Conservation (phyloP, 192 early-diverging fungal genomes). For the Entomortierella beljakovae region DNA sequence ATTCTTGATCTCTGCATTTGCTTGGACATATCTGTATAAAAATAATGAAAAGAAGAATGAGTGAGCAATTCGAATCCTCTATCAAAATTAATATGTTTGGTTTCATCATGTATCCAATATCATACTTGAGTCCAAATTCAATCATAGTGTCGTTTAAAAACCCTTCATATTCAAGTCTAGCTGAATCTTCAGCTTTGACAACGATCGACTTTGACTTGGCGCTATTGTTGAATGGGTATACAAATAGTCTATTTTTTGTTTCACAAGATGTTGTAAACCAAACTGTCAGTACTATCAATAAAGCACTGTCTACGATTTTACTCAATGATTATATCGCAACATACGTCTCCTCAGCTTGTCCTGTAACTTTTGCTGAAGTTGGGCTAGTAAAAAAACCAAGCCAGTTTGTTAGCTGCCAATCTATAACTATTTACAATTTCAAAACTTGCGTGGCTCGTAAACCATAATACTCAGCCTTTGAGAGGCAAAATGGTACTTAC, state of each 20-base stretch:
- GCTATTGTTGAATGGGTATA: constrained; percentile 26
- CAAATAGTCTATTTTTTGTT: constrained; percentile 31
- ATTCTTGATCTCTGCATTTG: constrained; percentile 48
- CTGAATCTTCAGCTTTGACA: constrained; percentile 71
- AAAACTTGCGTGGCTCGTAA: too few relatives aligned
- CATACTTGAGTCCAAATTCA: constrained; percentile 85
- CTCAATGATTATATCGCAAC: too few relatives aligned
- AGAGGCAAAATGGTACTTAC: constrained; percentile 1
- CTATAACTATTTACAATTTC: too few relatives aligned
- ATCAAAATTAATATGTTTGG: neutral
- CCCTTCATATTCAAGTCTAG: constrained; percentile 73
- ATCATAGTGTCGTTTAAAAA: constrained; percentile 93
- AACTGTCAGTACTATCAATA: neutral
- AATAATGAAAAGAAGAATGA: neutral
- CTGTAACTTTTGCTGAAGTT: neutral
- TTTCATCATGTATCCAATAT: neutral
- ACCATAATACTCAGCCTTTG: too few relatives aligned
- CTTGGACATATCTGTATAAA: constrained; percentile 36
- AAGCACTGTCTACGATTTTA: too few relatives aligned
- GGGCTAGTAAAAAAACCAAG: constrained; percentile 5
- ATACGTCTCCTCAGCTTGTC: constrained; percentile 26
- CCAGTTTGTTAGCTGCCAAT: neutral
- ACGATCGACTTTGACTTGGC: constrained; percentile 63
- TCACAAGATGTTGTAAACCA: neutral
- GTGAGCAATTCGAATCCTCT: too few relatives aligned